Evolutionary conservation across 1,284 basidiomycete species (phyloP).

Genomic region (Microbotryum violaceum): DNA sequence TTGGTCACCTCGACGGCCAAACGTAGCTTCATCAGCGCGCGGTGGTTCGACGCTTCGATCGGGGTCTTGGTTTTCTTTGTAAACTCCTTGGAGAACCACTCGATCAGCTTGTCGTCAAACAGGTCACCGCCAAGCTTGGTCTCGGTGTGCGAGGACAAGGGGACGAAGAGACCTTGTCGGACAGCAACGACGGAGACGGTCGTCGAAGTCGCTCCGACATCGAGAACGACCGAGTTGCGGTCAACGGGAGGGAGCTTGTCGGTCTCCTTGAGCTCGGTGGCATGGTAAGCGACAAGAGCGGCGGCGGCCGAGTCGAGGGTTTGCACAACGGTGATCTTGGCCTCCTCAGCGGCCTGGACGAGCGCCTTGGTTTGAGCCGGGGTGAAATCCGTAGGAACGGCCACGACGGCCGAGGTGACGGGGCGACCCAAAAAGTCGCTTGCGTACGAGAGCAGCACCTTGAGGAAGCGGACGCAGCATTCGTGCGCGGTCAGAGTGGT

Average conservation of each 20-base stretch:
- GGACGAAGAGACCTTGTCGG: conserved; percentile 50
- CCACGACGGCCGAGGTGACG: conserved; percentile 75
- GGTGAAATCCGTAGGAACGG: conserved; percentile 53
- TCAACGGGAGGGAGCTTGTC: conserved; percentile 57
- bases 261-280: conserved; percentile 38
- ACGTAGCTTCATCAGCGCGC: conserved; percentile 86
- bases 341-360: conserved; percentile 46
- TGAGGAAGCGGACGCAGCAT: conserved; percentile 76
- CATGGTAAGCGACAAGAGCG: conserved; percentile 43
- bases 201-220: conserved; percentile 53
- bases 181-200: conserved; percentile 48
- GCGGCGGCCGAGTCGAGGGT: conserved; percentile 48
- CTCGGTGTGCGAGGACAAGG: conserved; percentile 47
- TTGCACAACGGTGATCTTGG: conserved; percentile 65
- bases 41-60: conserved; percentile 57
- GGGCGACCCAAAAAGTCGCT: conserved; percentile 82
- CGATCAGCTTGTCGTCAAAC: conserved; percentile 70
- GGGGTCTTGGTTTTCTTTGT: conserved; percentile 88
- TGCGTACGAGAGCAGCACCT: conserved; percentile 76
- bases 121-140: conserved; percentile 49
- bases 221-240: conserved; percentile 51
- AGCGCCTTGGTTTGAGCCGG: conserved; percentile 40
- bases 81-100: conserved; percentile 92
- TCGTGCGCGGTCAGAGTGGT: conserved; percentile 70
- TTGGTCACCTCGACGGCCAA: conserved; percentile 94